Conservation (phyloP, 2,329 filamentous ascomycete species). For the Talaromyces sp. region DNA sequence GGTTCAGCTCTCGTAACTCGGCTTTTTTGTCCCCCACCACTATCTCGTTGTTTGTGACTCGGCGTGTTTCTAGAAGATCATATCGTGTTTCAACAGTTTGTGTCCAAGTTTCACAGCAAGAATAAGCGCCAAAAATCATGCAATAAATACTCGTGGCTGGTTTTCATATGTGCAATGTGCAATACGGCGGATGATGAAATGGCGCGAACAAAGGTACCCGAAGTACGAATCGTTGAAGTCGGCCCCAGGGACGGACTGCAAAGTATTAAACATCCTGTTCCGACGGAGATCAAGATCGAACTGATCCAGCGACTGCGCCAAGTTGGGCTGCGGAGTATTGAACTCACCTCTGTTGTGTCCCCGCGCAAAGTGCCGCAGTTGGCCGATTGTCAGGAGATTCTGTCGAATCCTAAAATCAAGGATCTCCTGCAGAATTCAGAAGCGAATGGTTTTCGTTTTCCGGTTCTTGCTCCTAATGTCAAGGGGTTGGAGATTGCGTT, state of each 20-base stretch:
- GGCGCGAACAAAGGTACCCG: slow-evolving; percentile 6
- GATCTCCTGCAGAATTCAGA: slow-evolving; percentile 52
- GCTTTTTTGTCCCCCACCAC: slow-evolving; percentile 2
- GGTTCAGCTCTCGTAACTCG: background rate
- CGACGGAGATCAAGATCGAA: slow-evolving; percentile 70
- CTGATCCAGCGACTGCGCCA: slow-evolving; percentile 65
- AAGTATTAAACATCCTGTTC: slow-evolving; percentile 71
- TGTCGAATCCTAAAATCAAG: slow-evolving; percentile 20
- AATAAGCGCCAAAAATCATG: background rate
- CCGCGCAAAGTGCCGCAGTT: slow-evolving; percentile 84
- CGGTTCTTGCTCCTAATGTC: slow-evolving; percentile 42
- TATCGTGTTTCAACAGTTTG: no score
- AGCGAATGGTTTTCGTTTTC: slow-evolving; percentile 24
- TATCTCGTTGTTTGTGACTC: background rate
- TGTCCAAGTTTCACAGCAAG: background rate
- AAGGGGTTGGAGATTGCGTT: slow-evolving; percentile 57
- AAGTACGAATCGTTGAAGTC: slow-evolving; percentile 69
- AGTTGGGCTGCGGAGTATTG: slow-evolving; percentile 69
- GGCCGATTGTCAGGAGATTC: slow-evolving; percentile 31
- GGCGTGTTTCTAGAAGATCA: background rate
- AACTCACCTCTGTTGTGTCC: slow-evolving; percentile 77
- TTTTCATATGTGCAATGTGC: background rate
- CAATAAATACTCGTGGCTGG: background rate
- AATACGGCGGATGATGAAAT: background rate
- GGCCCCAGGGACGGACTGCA: slow-evolving; percentile 83